Evolutionary conservation across 202 grass and related monocot species (phyloP).

Genomic region (Eragrostis tef): DNA sequence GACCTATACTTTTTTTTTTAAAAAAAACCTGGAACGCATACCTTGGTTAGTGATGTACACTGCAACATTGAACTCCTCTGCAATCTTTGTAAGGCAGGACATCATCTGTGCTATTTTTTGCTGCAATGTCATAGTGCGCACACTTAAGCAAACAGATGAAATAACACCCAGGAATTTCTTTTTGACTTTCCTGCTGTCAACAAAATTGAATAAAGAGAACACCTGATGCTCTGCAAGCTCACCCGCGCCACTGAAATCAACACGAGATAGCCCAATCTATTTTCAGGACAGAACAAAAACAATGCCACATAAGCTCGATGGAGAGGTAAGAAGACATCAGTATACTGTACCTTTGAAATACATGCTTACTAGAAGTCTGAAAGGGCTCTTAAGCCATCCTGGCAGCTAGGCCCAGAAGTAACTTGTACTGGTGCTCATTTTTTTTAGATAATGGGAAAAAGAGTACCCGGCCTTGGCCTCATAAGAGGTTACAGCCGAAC

Average conservation of each 20-base stretch:
- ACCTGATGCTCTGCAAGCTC: slow-evolving; percentile 88
- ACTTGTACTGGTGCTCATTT: slow-evolving; percentile 87
- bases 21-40: no score
- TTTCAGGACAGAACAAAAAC: not conserved
- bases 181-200: not conserved
- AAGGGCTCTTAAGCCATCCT: slow-evolving; percentile 96
- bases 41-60: no score
- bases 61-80: slow-evolving; percentile 97
- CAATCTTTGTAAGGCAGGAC: slow-evolving; percentile 85
- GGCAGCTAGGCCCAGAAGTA: slow-evolving; percentile 89
- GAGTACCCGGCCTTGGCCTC: no score
- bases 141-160: slow-evolving; percentile 38
- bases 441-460: no score
- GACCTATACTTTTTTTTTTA: no score
- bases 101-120: slow-evolving; percentile 97
- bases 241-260: slow-evolving; percentile 90
- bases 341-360: not conserved
- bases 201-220: no score
- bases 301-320: slow-evolving; percentile 40
- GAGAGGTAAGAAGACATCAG: slow-evolving; percentile 1
- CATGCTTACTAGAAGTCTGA: slow-evolving; percentile 75
- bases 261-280: slow-evolving; percentile 82
- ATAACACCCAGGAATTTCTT: not conserved
- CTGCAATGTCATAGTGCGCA: slow-evolving; percentile 51
- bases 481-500: no score